A percentile compares a stretch with the other conserved stretches of the same genome.
Evolutionary conservation across 208 protist species (phyloP).

Genomic region (Crithidia fasciculata): DNA sequence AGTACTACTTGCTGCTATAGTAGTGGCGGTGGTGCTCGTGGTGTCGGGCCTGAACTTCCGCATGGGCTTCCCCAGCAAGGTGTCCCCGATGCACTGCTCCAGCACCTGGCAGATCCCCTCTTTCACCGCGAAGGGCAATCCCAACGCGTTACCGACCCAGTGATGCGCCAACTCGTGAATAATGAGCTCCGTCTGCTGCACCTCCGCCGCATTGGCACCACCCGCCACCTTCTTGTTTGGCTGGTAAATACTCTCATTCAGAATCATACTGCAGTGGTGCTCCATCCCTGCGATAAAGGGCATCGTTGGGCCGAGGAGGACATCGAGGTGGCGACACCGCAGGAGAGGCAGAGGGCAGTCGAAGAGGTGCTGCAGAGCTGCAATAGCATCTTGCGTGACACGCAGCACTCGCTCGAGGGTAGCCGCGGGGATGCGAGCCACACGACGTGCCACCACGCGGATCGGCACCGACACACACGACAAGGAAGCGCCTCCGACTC

Average conservation of each 20-base stretch:
- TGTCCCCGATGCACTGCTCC: conserved; percentile 69
- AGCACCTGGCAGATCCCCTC: conserved; percentile 88
- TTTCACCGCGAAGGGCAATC: conserved; percentile 84
- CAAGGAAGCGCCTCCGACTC: neutral
- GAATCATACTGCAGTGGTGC: conserved; percentile 85
- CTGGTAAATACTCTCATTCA: conserved; percentile 73
- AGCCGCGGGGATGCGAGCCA: conserved; percentile 20
- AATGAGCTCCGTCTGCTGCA: conserved; percentile 64
- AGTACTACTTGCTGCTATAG: neutral
- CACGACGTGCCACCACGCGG: conserved; percentile 28
- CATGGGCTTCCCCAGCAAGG: conserved; percentile 43
- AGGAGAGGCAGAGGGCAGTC: conserved; percentile 64
- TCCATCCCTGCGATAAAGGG: conserved; percentile 89
- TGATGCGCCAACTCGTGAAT: conserved; percentile 89
- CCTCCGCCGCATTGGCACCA: conserved; percentile 18
- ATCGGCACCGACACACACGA: conserved; percentile 14
- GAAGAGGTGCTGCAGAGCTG: conserved; percentile 69
- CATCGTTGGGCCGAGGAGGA: conserved; percentile 77
- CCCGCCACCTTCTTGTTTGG: neutral
- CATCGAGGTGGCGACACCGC: conserved; percentile 41
- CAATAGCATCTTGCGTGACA: conserved; percentile 40
- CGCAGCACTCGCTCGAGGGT: conserved; percentile 40
- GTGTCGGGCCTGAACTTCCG: conserved; percentile 23
- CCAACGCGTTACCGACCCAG: conserved; percentile 87
- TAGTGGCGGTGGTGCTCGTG: neutral